These are phyloP conservation scores for Pholiota conissans DNA, from an alignment of 768 basidiomycete species.

Conservation along the genomic window DNA sequence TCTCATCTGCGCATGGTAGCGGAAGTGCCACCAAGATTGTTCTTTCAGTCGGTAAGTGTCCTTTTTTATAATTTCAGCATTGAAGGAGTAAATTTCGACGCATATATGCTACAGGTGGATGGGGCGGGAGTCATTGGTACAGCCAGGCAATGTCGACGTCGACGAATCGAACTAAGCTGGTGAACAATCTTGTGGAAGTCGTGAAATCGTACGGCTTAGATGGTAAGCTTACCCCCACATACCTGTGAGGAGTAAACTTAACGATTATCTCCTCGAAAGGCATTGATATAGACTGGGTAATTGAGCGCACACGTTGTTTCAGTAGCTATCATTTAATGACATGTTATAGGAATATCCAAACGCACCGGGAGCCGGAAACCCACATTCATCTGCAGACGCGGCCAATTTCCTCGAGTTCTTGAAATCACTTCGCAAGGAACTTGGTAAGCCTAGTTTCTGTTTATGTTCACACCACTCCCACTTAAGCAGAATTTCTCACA, in stretches of 20 bases:
- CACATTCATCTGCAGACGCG: constrained; percentile 55
- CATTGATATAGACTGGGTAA: constrained; percentile 59
- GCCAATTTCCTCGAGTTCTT: constrained; percentile 64
- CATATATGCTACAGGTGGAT: constrained; percentile 43
- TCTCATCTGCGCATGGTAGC: constrained; percentile 52
- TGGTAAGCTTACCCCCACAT: constrained; percentile 30
- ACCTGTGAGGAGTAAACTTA: constrained; percentile 22
- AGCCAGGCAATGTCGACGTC: constrained; percentile 52
- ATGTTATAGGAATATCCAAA: constrained; percentile 75
- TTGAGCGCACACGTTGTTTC: background rate
- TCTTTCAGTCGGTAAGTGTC: constrained; percentile 59
- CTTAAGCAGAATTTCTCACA: constrained; percentile 12
- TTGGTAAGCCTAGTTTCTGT: constrained; percentile 35
- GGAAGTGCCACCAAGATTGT: constrained; percentile 61
- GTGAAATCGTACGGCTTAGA: constrained; percentile 63
- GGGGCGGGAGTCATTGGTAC: constrained; percentile 66
- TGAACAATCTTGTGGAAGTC: constrained; percentile 48
- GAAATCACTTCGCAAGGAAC: constrained; percentile 48
- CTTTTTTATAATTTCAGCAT: constrained; percentile 10
- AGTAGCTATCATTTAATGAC: background rate
- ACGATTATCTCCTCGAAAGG: constrained; percentile 5
- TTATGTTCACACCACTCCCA: too few species aligned
- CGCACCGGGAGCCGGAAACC: constrained; percentile 58
- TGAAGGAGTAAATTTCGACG: background rate
- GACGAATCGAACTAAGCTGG: constrained; percentile 49